Evolutionary conservation across 768 basidiomycete genomes (phyloP), one percentile per base, ranked within the genome.

Genomic region (Pisolithus microcarpus): DNA sequence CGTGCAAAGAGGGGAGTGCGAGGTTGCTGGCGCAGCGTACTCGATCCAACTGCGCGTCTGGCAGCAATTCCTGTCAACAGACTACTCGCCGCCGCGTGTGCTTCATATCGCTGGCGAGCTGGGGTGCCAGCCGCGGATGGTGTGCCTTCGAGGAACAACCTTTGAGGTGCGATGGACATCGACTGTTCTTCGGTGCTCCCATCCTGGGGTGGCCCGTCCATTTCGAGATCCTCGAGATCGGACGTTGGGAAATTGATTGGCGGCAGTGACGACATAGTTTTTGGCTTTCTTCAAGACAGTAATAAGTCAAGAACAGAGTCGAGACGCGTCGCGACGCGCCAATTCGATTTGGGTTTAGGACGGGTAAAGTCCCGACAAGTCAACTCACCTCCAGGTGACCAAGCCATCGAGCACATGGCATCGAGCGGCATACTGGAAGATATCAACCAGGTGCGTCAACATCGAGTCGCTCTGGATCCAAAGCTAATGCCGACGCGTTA

Each of bases 221-320:
- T 81, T n/a, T 79, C 70, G 28, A 77, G 68, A 62, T 80, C 78
- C 48, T 84, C 69, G 55, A 68, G 58, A 43, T 71, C 83, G 5
- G 81, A 84, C 1, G 80, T 73, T 4, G 82, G 82, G 60, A 84
- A 84, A 57, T 84, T 80, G 37, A 84, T 65, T 31, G 75, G 71
- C 18, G 81, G 81, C 23, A 81, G 82, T 38, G 81, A 84, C 7
- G 82, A 84, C 82, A 85, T 84, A 48, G 38, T 61, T 55, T 42
- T 38, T 43, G 18, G 24, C 23, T 28, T 13, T 26, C 52, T 57
- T n/a, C n/a, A n/a, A n/a, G n/a, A n/a, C n/a, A n/a, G n/a, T n/a
- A 40, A 24, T 52, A 38, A 42, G n/a, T n/a, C n/a, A 49, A 52
- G 24, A 56, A 52, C 62, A 57, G 56, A 54, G 38, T 46, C 49